These are phyloP conservation scores for Colletotrichum sp. DNA, from an alignment of 2,329 filamentous ascomycete genomes.

Conservation along the genomic window DNA sequence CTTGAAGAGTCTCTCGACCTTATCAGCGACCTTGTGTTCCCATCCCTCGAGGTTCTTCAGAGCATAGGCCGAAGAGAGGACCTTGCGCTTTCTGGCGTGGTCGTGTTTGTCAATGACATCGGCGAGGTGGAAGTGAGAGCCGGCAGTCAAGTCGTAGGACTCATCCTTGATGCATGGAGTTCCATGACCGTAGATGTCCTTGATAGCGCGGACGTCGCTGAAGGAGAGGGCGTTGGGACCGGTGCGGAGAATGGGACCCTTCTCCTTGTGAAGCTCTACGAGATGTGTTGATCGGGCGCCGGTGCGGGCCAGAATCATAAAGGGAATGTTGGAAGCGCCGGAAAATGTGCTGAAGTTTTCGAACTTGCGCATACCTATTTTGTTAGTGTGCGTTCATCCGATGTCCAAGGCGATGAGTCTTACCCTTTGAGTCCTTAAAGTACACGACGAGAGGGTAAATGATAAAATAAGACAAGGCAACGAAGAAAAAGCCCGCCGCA, in stretches of 20 bases:
- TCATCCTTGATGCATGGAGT: slow-evolving; percentile 55
- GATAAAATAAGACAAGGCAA: slow-evolving; percentile 35
- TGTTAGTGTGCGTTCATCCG: not conserved
- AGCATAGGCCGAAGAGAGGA: slow-evolving; percentile 56
- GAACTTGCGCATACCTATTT: slow-evolving; percentile 46
- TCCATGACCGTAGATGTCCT: slow-evolving; percentile 56
- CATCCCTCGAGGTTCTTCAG: slow-evolving; percentile 58
- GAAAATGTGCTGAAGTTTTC: slow-evolving; percentile 47
- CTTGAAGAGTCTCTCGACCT: slow-evolving; percentile 47
- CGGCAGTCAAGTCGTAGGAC: slow-evolving; percentile 49
- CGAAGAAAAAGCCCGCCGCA: slow-evolving; percentile 19
- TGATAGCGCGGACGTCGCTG: slow-evolving; percentile 45
- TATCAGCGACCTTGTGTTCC: slow-evolving; percentile 61
- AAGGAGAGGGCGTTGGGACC: slow-evolving; percentile 50
- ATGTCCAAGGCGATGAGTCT: not conserved
- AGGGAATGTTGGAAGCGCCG: slow-evolving; percentile 50
- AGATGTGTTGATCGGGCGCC: slow-evolving; percentile 49
- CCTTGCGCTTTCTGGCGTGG: slow-evolving; percentile 55
- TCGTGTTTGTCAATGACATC: slow-evolving; percentile 58
- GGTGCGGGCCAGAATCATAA: slow-evolving; percentile 47
- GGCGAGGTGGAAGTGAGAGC: slow-evolving; percentile 56
- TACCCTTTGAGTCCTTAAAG: slow-evolving; percentile 48
- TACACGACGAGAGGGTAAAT: slow-evolving; percentile 46
- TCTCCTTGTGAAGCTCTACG: slow-evolving; percentile 46
- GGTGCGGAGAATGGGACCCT: slow-evolving; percentile 46